These are phyloP conservation scores for Lentinus polychrous DNA, from an alignment of 1,284 basidiomycete species.

Conservation along the genomic window DNA sequence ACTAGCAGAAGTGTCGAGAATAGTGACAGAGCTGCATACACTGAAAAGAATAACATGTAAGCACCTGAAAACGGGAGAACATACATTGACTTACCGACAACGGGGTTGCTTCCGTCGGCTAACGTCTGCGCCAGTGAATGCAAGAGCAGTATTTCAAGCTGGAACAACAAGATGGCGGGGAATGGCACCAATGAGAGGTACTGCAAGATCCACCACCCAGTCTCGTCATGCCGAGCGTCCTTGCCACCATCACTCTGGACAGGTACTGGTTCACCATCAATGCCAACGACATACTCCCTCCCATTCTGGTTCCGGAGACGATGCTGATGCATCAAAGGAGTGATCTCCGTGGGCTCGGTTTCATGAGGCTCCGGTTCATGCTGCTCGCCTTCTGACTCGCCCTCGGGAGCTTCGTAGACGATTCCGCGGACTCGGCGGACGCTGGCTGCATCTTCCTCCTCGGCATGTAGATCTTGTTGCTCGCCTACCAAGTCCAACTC, in stretches of 20 bases:
- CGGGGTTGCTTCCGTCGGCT: conserved; percentile 50
- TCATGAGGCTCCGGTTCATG: conserved; percentile 27
- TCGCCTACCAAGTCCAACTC: conserved; percentile 13
- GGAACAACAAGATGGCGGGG: conserved; percentile 50
- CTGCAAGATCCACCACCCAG: conserved; percentile 61
- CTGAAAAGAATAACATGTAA: conserved; percentile 24
- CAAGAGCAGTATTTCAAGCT: conserved; percentile 43
- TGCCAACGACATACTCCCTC: conserved; percentile 17
- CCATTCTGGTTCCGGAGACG: conserved; percentile 17
- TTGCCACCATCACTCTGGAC: conserved; percentile 4
- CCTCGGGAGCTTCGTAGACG: conserved; percentile 13
- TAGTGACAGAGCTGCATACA: conserved; percentile 41
- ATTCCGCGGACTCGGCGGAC: conserved; percentile 13
- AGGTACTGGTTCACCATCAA: conserved; percentile 10
- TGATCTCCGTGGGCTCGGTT: conserved; percentile 39
- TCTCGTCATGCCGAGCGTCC: conserved; percentile 17
- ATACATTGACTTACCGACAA: conserved; percentile 32
- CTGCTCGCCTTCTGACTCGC: conserved; percentile 17
- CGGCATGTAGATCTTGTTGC: neutral
- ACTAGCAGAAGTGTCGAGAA: conserved; percentile 43
- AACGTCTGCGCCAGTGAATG: conserved; percentile 50
- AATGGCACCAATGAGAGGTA: conserved; percentile 48
- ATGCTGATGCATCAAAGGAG: conserved; percentile 40
- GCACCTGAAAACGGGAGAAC: neutral
- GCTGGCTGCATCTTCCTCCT: neutral